Evolutionary conservation across 352 stramenopile species (phyloP), one percentile per base, ranked within the genome.

Genomic region (Peronospora tabacina): DNA sequence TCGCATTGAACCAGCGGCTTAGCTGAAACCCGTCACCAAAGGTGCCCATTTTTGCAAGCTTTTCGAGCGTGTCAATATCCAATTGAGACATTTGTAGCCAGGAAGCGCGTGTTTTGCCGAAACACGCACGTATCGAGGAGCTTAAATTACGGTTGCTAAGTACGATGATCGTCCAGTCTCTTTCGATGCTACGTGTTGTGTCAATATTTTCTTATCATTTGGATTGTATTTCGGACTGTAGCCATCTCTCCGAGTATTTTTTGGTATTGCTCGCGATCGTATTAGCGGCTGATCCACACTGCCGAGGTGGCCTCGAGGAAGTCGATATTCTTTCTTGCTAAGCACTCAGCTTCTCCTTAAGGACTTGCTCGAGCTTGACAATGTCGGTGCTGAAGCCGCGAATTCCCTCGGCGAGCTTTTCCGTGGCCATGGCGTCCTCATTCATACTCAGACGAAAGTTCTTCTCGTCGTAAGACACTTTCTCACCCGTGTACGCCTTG

Each of bases 401-500:
- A 68, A 99, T 98, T 20, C 96, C 97, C 70, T 99, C 95, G 8
- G 86, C 71, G 19, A 99, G 83, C 80, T 99, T 99, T 55, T 98
- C 95, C 20, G 83, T 97, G 39, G 94, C 96, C 86, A 98, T 98
- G 26, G 75, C 71, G 72, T 99, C 96, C 51, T 96, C 88, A 77
- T 99, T 99, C 73, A 99, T 82, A 74, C 91, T 96, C 82, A 97
- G 92, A 53, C 97, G 90, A 80, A 99, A 99, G 11, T 77, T 80
- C 58, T 93, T 96, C 76, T 99, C 96, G 34, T 82, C 61, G 70
- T 87, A 85, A 40, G 70, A 80, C n/a, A 92, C 10, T 68, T 89
- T 92, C 49, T 88, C 73, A 30, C 73, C 79, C 11, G 26, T 60
- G 70, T 93, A 97, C 1, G 68, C 64, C 49, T 75, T 79, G 13